Evolutionary conservation across 768 basidiomycete genomes (phyloP).

Genomic region (Hortiboletus campestris): DNA sequence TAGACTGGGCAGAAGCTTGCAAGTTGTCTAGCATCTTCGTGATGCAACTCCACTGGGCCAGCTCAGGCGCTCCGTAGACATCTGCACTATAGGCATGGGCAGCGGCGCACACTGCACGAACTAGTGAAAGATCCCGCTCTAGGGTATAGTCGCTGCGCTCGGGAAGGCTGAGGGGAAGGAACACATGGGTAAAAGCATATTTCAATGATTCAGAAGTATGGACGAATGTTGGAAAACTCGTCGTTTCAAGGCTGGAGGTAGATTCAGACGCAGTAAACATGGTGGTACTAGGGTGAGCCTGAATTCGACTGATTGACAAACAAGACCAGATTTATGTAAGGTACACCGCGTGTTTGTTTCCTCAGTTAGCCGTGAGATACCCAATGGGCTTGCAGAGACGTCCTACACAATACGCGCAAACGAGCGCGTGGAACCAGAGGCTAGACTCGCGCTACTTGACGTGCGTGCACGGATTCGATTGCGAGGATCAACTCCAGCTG

Average conservation of each 20-base stretch:
- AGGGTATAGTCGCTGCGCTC: neutral
- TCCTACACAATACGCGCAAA: neutral
- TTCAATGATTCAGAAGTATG: too few relatives aligned
- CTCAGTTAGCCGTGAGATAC: too few relatives aligned
- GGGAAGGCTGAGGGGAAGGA: slow-evolving; percentile 3
- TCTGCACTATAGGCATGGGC: neutral
- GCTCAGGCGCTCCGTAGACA: neutral
- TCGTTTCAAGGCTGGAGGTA: too few relatives aligned
- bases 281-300: too few relatives aligned
- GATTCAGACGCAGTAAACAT: too few relatives aligned
- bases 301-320: too few relatives aligned
- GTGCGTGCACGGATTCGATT: slow-evolving; percentile 11
- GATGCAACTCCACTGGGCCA: slow-evolving; percentile 1
- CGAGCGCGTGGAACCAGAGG: neutral
- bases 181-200: slow-evolving; percentile 8
- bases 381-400: neutral
- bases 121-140: neutral
- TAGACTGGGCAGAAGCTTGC: neutral
- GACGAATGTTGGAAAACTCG: too few relatives aligned
- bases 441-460: slow-evolving; percentile 10
- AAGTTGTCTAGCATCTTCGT: slow-evolving; percentile 6
- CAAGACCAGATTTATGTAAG: too few relatives aligned
- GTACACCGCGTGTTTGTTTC: too few relatives aligned
- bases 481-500: too few relatives aligned
- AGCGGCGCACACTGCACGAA: slow-evolving; percentile 1